Evolutionary conservation across 306 rosid species (phyloP), one percentile per base, ranked within the genome.

Genomic region (Prunus kanzakura): DNA sequence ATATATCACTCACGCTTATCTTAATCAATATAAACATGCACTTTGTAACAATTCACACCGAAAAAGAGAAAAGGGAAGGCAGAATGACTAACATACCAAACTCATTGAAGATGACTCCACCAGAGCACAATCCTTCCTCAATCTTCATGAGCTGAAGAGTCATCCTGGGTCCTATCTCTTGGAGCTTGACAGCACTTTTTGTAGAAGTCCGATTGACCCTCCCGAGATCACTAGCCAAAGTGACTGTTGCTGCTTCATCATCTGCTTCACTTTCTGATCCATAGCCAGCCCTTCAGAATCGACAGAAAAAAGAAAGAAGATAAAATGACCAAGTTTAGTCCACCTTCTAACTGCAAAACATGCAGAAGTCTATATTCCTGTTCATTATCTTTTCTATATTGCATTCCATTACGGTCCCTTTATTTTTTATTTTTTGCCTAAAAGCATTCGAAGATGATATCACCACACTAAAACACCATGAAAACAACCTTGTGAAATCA

Each of bases 221-320:
- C 58, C 97, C 92, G 22, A 95, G 84, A 82, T 92, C 86, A 79
- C 85, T 87, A 49, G 92, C 69, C 82, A 95, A 71, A 41, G 98
- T 90, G 51, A 95, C 93, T 4, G 90, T 89, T 23, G 97, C 97
- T 69, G 97, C 98, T 82, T 95, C 99, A 8, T 92, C 99, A 56
- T 95, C 99, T 50, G 84, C 96, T 86, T 95, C 99, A 81, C 98
- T 95, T 85, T 95, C 99, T 65, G 98, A 95, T 72, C 93, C 99
- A 86, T 92, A 95, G 14, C 97, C 97, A 76, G 88, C 98, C 89
- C 99, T 95, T 69, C 49, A 72, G 81, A 58, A 49, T 1, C 49
- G 73, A 32, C 11, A 60, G 3, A 62, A 50, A 8, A 72, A 63
- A 52, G n/a, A 30, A 76, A 12, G 57, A 65, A 75, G 68, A 54